Evolutionary conservation across 306 rosid genomes (phyloP), one percentile per base, ranked within the genome.

Genomic region (Luffa aegyptiaca): DNA sequence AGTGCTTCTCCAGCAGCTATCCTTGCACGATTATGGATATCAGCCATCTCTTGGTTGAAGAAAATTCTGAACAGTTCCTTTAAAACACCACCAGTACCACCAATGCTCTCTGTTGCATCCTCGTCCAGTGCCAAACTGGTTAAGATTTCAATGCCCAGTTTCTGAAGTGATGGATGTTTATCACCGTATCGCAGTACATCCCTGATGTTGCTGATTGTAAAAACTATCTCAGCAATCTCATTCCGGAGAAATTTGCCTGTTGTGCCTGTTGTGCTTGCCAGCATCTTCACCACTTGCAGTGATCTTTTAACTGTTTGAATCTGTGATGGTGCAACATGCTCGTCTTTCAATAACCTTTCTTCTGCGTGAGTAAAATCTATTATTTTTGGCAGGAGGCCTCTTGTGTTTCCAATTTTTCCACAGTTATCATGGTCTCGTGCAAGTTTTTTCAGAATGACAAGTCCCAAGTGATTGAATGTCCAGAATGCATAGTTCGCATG

Each of bases 371-470:
- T 87, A 82, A 93, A 91, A 39, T 91, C 96, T 75, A 96, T 84
- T 80, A 96, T 90, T 82, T 96, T 96, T 46, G 96, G 92, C 8
- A 96, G 87, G 39, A 96, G 91, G 77, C 94, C 98, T 80, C 92
- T 91, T 55, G 99, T 93, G 75, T 85, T 91, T 56, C 98, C 99
- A 62, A 96, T 96, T 88, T 96, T 96, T 36, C 98, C 97, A 64
- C 97, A 93, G 82, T 89, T 96, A 75, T 96, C 98, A 21, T 87
- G 99, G 78, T 93, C 92, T n/a, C 81, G 92, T 0, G 97, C 92
- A 52, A 96, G 97, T 81, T 91, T 91, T 46, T 91, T 96, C 84
- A 96, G 85, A 82, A 96, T 91, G 37, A 84, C 82, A 33, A 96
- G 93, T 77, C 99, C 99, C 48, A 91, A 81, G 45, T 88, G 92